Conservation (phyloP, 2,329 filamentous ascomycete species). For the Nannizziopsis arthrosporioides region DNA sequence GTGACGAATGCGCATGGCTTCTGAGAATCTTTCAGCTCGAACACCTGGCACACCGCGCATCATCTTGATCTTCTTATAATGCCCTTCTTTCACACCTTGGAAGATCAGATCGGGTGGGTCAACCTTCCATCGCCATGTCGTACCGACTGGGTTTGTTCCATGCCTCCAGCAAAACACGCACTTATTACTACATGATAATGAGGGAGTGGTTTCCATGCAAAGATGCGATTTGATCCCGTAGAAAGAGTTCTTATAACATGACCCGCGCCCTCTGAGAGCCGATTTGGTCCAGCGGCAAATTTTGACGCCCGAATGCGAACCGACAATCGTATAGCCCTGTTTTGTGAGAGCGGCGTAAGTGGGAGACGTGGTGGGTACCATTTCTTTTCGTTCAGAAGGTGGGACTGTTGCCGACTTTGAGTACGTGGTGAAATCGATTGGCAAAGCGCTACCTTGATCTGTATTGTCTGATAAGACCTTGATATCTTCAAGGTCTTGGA, state of each 20-base stretch:
- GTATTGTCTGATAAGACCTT: constrained; percentile 33
- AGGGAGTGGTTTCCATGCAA: constrained; percentile 97
- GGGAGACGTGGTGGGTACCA: constrained; percentile 85
- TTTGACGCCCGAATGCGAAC: constrained; percentile 90
- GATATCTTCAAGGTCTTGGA: constrained; percentile 79
- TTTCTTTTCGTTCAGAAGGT: constrained; percentile 55
- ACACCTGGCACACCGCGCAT: constrained; percentile 88
- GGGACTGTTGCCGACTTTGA: constrained; percentile 33
- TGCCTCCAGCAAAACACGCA: constrained; percentile 99
- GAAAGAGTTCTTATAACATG: constrained; percentile 96
- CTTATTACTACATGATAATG: constrained; percentile 92
- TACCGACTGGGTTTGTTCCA: constrained; percentile 91
- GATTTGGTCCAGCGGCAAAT: constrained; percentile 99
- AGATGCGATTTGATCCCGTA: constrained; percentile 94
- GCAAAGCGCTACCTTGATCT: constrained; percentile 35
- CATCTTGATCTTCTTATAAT: constrained; percentile 98
- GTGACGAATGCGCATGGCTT: constrained; percentile 86
- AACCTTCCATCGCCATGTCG: constrained; percentile 92
- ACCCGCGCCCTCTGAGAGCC: constrained; percentile 79
- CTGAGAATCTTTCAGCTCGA: constrained; percentile 77
- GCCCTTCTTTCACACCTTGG: constrained; percentile 74
- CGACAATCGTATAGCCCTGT: constrained; percentile 91
- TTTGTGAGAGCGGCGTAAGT: constrained; percentile 85
- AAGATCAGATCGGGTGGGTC: constrained; percentile 87
- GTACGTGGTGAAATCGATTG: constrained; percentile 66